Base-by-base conservation (phyloP, 306 rosid genomes). In the Cucurbita maxima region DNA sequence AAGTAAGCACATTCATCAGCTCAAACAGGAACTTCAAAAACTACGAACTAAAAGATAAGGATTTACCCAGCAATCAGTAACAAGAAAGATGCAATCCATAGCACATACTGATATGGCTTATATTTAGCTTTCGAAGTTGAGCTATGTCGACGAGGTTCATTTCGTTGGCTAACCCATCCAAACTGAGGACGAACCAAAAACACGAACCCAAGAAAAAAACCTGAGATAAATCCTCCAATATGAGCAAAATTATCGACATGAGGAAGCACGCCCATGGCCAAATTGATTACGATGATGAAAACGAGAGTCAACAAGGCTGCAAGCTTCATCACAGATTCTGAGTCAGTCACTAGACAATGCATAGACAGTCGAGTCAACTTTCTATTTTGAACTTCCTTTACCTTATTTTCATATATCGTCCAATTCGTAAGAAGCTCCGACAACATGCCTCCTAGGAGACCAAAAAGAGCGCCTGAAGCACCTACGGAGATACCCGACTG, bases 201-300 rank as follows among this genome's bases (percentile, higher is more conserved):
- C 51, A 75, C 61, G 2, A 75, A 75, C 4, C 78, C 78, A 0
- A 75, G 73, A 75, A 75, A 73, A 75, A 61, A 75, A 25, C 78
- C 78, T 2, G 78, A 75, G 45, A 51, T 51, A 38, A 75, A 75
- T 13, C 78, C 78, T 63, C 78, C 78, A 12, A 75, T 75, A 63
- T 75, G 78, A 37, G 78, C 78, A 41, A 62, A 75, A 62, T 75
- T 75, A 75, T 75, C 78, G 5, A 75, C 78, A 5, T 75, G 78
- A 6, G 78, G 78, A 47, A 75, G 78, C 16, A 75, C 53, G 11
- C 78, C 78, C 19, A 75, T 15, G 4, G 73, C 78, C 72, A 75
- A 63, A 63, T 75, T 75, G 52, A 75, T 19, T 51, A 13, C 19
- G 16, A 63, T 53, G 63, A 75, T 62, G 62, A 75, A 36, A 40